Conservation (phyloP, 805 yeast genomes). For the Gaillardinia entomophila region DNA sequence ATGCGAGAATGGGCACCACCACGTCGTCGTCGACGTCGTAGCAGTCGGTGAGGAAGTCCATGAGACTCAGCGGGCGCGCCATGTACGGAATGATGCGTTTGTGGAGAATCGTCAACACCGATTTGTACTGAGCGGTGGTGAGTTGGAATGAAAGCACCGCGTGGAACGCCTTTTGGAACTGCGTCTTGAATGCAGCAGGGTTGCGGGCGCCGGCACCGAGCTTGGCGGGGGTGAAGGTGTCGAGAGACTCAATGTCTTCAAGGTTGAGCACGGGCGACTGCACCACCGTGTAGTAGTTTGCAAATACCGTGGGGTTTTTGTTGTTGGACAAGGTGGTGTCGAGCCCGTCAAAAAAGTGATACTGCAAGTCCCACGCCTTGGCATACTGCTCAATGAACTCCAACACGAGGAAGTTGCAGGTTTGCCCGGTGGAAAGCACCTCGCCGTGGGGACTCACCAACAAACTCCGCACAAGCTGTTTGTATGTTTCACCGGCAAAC, state of each 20-base stretch:
- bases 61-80: constrained; percentile 71
- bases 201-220: constrained; percentile 34
- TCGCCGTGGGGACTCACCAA: constrained; percentile 27
- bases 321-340: constrained; percentile 15
- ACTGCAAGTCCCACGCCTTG: constrained; percentile 73
- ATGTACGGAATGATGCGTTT: constrained; percentile 79
- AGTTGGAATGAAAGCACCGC: constrained; percentile 45
- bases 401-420: constrained; percentile 41
- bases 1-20: constrained; percentile 66
- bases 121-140: constrained; percentile 57
- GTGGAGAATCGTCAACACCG: constrained; percentile 66
- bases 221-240: constrained; percentile 24
- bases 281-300: constrained; percentile 37
- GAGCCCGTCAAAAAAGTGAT: constrained; percentile 56
- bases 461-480: constrained; percentile 29
- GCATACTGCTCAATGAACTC: constrained; percentile 54
- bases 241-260: constrained; percentile 24
- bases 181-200: constrained; percentile 45
- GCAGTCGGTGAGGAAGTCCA: constrained; percentile 92
- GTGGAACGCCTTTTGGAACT: constrained; percentile 69
- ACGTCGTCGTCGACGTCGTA: constrained; percentile 46
- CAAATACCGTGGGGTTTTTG: constrained; percentile 19
- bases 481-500: constrained; percentile 47
- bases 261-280: constrained; percentile 20
- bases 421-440: constrained; percentile 40